Percentiles rank a stretch among this genome's conserved stretches.
phyloP scores from a whole-genome alignment of 2,329 filamentous ascomycete species.

The Diaporthe caulivora region DNA sequence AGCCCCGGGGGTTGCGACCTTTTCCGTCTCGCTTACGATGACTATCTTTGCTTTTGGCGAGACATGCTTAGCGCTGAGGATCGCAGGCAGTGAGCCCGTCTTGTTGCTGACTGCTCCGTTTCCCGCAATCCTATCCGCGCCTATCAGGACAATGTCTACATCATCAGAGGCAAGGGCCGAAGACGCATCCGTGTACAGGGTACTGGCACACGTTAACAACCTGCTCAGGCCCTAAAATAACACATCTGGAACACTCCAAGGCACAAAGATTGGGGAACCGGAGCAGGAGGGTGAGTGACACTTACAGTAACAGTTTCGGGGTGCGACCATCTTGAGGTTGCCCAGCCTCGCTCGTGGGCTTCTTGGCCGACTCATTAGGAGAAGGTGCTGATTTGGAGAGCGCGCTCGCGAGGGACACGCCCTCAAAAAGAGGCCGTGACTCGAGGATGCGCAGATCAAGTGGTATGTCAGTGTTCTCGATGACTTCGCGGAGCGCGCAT shows the following conservation, averaged over 20 bases:
- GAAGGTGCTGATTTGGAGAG: conserved; percentile 49
- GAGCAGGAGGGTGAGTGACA: too few relatives aligned
- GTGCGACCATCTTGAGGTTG: conserved; percentile 21
- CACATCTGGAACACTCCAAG: too few relatives aligned
- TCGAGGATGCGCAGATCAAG: conserved; percentile 73
- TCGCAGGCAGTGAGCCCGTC: conserved; percentile 71
- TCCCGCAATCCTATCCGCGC: conserved; percentile 72
- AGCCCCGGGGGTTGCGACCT: conserved; percentile 64
- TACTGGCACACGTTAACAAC: conserved; percentile 37
- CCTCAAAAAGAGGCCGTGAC: conserved; percentile 76
- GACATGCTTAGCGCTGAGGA: conserved; percentile 65
- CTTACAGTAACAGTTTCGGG: conserved; percentile 51
- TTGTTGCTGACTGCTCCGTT: conserved; percentile 75
- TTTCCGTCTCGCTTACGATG: conserved; percentile 71
- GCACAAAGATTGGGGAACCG: too few relatives aligned
- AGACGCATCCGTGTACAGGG: conserved; percentile 71
- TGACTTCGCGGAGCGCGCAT: conserved; percentile 58
- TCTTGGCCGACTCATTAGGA: conserved; percentile 40
- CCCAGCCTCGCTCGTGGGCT: conserved; percentile 36
- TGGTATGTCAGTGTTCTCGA: conserved; percentile 49
- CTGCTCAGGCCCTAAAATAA: too few relatives aligned
- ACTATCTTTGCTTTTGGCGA: conserved; percentile 61
- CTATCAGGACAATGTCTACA: conserved; percentile 72
- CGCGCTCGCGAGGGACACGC: conserved; percentile 66
- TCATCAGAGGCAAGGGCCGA: conserved; percentile 63